Percentiles rank a stretch among this genome's conserved stretches.
Conservation (phyloP, 2,329 filamentous ascomycete genomes). For the Colletotrichum zoysiae region DNA sequence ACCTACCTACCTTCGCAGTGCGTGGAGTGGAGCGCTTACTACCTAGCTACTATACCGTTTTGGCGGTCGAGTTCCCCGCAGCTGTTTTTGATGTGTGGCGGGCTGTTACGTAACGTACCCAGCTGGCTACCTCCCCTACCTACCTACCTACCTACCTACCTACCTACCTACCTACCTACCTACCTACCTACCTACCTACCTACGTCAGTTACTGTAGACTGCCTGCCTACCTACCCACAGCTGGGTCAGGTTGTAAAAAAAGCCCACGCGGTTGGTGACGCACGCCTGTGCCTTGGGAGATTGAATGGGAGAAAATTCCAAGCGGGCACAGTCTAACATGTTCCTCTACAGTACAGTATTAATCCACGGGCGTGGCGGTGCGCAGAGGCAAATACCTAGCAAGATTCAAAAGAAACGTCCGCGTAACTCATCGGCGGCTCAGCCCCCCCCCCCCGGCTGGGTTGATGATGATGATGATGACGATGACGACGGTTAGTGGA, state of each 20-base stretch:
- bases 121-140: too few relatives aligned
- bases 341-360: background rate
- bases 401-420: conserved; percentile 4
- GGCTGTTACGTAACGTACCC: too few relatives aligned
- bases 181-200: too few relatives aligned
- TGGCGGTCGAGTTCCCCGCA: background rate
- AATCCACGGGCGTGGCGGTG: conserved; percentile 10
- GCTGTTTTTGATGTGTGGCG: background rate
- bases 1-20: too few relatives aligned
- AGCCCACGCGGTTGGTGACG: conserved; percentile 4
- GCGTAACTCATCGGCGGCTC: conserved; percentile 38
- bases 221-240: too few relatives aligned
- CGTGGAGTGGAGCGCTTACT: background rate
- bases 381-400: background rate
- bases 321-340: too few relatives aligned
- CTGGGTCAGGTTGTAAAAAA: background rate
- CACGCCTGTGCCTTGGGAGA: background rate
- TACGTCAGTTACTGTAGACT: too few relatives aligned
- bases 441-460: conserved; percentile 11
- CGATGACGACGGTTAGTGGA: conserved; percentile 18
- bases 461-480: conserved; percentile 20
- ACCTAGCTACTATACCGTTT: background rate
- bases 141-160: too few relatives aligned
- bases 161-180: too few relatives aligned
- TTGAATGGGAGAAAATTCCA: background rate